These are phyloP conservation scores for Colletotrichum orchidophilum DNA, from an alignment of 2,329 filamentous ascomycete genomes.

Conservation along the genomic window DNA sequence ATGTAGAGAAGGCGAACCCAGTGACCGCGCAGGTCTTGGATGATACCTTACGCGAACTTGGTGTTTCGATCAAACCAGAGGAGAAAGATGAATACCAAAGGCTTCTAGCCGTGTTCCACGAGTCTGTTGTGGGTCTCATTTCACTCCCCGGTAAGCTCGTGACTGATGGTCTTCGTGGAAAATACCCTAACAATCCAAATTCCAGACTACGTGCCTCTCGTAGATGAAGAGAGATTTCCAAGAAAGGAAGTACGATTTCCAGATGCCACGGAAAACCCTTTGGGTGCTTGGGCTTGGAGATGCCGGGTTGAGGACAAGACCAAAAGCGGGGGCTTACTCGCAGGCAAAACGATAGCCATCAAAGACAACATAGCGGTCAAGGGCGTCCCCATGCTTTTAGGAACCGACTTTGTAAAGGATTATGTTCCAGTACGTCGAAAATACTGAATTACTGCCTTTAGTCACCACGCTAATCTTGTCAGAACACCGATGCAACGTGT, in stretches of 20 bases:
- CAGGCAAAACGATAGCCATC: conserved; percentile 36
- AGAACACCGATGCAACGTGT: conserved; percentile 15
- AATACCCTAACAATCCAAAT: no score
- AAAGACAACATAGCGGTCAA: conserved; percentile 43
- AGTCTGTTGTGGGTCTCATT: conserved; percentile 4
- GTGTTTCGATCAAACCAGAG: background rate
- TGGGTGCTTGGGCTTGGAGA: conserved; percentile 47
- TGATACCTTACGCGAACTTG: background rate
- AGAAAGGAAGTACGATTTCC: conserved; percentile 26
- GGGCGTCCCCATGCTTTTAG: conserved; percentile 21
- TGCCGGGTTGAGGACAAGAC: conserved; percentile 37
- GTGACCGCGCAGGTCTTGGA: conserved; percentile 3
- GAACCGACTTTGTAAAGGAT: conserved; percentile 12
- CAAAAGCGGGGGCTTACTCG: conserved; percentile 26
- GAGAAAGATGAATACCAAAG: conserved; percentile 21
- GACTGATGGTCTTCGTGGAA: no score
- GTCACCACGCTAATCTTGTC: background rate
- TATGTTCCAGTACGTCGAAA: background rate
- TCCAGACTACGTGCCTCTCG: background rate
- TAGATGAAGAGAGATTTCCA: background rate
- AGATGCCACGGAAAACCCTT: conserved; percentile 38
- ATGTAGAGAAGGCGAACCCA: conserved; percentile 12
- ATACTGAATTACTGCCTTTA: rapidly evolving
- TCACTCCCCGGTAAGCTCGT: conserved; percentile 1
- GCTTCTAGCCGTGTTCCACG: conserved; percentile 21